Evolutionary conservation across 2,329 filamentous ascomycete genomes (phyloP), one percentile per base, ranked within the genome.

Genomic region (Trichoderma semiorbis): DNA sequence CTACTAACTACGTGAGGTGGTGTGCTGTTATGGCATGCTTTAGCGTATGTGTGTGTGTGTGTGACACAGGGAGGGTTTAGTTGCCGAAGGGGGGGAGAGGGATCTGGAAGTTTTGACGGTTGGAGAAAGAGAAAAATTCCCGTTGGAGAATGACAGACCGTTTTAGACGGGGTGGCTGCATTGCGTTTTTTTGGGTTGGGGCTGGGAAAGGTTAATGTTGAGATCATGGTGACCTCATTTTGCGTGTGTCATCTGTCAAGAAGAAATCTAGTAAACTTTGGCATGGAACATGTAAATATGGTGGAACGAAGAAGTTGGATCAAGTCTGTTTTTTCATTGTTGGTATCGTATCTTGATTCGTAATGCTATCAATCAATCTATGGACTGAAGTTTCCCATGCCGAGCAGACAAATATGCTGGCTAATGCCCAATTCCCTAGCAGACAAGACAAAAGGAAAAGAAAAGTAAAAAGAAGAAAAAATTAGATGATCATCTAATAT

Each of bases 311-410:
- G n/a, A 18, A 28, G n/a, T 26, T 47, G 8, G 21, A 62, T 53
- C 39, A 68, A 53, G n/a, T 69, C 36, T 53, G 32, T 62, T 61
- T 24, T 69, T 61, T 69, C 12, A 70, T 63, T 55, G 28, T 63
- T 63, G 58, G 43, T 70, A 47, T 70, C 47, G 43, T 64, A 57
- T 70, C 47, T 61, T 68, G 39, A 21, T 32, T 66, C 50, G 57
- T 53, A 64, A 69, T 66, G 39, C 60, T 64, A 65, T 69, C 73
- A 67, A 70, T 63, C 63, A 64, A 72, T 63, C 66, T 71, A 74
- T 75, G 18, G 66, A 70, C 62, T 57, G 14, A 34, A 43, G 24
- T 47, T 43, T 30, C 43, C 65, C 30, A 47, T 39, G 50, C 26
- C 39, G 24, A 68, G 26, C 16, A 68, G 58, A n/a, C 16, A 28